Evolutionary conservation across 768 basidiomycete genomes (phyloP), one percentile per base, ranked within the genome.

Genomic region (Lyophyllum semitale): DNA sequence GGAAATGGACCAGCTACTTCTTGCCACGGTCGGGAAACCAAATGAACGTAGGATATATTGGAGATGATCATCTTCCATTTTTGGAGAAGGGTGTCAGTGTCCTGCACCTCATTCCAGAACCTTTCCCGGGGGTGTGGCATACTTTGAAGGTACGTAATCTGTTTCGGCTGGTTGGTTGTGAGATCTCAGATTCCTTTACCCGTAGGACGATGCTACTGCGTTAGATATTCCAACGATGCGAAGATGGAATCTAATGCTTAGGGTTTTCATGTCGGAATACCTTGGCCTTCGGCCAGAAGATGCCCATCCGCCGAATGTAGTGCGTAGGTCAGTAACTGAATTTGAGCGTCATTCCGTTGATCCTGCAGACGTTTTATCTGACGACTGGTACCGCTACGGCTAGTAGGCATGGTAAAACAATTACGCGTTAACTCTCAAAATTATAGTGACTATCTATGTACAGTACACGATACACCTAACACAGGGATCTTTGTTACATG

Each of bases 11-110:
- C 7, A 88, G 87, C 60, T 95, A 87, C 70, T 95, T 95, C 73
- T 63, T 73, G 22, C 73, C 81, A 38, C 79, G 90, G 45, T 64
- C 61, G 1, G 68, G 66, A 1, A 63, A 54, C 17, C 71, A 75
- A 22, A 58, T 66, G 32, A 79, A 77, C 56, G 66, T 71, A 18
- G 85, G 84, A 2, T 82, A 85, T 62, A 87, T 96, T 57, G 92
- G 84, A 37, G 97, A 99, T 69, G 97, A 99, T 71, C 97, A 99
- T 63, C 70, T 93, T 38, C 97, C 97, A 22, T 98, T 99, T 75
- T 64, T 96, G 47, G 71, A 75, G 33, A 73, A 77, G 58, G 97
- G 97, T 2, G 94, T 98, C 15, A 91, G 84, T 58, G 74, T 98
- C 48, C 72, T 99, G 60, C 97, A 99, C 70, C 68, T 98, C 43